phyloP scores from a whole-genome alignment of 1,284 basidiomycete genomes.

The Ganoderma lucidum region DNA sequence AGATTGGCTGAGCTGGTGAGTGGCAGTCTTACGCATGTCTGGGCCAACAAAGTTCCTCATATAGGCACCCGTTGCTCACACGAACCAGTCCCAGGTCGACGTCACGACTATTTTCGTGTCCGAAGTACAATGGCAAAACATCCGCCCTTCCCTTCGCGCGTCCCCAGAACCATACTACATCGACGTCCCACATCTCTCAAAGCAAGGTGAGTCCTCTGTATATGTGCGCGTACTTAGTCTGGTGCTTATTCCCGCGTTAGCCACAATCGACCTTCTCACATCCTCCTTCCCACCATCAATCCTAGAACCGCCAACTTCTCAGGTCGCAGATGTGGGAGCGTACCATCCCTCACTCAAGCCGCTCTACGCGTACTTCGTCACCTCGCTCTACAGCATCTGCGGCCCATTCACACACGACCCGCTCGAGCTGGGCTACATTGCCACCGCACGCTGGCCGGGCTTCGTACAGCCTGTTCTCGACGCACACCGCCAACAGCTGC shows the following conservation, averaged over 20 bases:
- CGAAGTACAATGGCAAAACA: constrained; percentile 76
- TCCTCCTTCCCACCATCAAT: constrained; percentile 39
- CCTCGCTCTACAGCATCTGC: constrained; percentile 70
- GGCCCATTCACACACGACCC: constrained; percentile 73
- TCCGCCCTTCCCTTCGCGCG: constrained; percentile 74
- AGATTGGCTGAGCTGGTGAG: constrained; percentile 80
- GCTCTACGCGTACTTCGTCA: constrained; percentile 73
- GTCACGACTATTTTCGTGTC: constrained; percentile 74
- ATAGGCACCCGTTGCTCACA: constrained; percentile 19
- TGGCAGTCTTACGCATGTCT: constrained; percentile 18
- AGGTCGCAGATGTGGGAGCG: constrained; percentile 38
- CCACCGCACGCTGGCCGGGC: constrained; percentile 82
- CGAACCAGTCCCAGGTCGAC: constrained; percentile 49
- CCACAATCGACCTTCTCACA: constrained; percentile 48
- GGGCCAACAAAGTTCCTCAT: constrained; percentile 12
- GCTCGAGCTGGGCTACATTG: constrained; percentile 78
- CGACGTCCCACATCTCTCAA: constrained; percentile 64
- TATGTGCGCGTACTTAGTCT: constrained; percentile 6
- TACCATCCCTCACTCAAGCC: constrained; percentile 64
- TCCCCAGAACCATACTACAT: constrained; percentile 81
- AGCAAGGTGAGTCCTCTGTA: constrained; percentile 57
- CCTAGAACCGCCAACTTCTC: constrained; percentile 34
- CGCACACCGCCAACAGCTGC: constrained; percentile 46
- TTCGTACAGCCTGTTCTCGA: constrained; percentile 74
- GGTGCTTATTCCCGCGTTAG: constrained; percentile 36